Evolutionary conservation across 768 basidiomycete species (phyloP).

Genomic region (Coprinopsis marcescibilis): DNA sequence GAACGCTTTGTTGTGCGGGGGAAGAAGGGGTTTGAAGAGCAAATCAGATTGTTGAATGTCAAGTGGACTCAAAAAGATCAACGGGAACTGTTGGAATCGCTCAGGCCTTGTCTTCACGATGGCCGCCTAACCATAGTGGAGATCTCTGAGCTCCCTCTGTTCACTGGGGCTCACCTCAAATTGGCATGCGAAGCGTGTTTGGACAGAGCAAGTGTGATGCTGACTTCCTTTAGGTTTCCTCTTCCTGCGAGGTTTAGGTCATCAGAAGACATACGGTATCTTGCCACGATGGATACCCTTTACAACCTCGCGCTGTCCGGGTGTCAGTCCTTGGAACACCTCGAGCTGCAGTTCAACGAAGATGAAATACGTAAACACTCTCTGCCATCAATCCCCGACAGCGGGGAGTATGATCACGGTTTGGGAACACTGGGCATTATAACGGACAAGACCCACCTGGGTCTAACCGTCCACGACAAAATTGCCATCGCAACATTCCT

Average conservation of each 20-base stretch:
- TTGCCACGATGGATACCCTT: neutral
- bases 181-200: no score
- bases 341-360: neutral
- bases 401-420: neutral
- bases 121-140: no score
- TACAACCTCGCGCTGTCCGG: neutral
- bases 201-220: no score
- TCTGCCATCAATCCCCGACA: neutral
- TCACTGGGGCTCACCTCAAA: no score
- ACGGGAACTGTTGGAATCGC: no score
- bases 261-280: neutral
- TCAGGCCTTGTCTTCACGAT: no score
- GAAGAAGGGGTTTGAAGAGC: no score
- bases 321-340: neutral
- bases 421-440: neutral
- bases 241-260: neutral
- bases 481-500: neutral
- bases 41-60: no score
- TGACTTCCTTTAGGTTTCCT: neutral
- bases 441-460: neutral
- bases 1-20: no score
- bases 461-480: neutral
- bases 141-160: no score
- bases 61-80: no score
- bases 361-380: neutral